Evolutionary conservation across 108 stramenopile species (phyloP), one percentile per base, ranked within the genome.

Genomic region (Fistulifera pelliculosa): DNA sequence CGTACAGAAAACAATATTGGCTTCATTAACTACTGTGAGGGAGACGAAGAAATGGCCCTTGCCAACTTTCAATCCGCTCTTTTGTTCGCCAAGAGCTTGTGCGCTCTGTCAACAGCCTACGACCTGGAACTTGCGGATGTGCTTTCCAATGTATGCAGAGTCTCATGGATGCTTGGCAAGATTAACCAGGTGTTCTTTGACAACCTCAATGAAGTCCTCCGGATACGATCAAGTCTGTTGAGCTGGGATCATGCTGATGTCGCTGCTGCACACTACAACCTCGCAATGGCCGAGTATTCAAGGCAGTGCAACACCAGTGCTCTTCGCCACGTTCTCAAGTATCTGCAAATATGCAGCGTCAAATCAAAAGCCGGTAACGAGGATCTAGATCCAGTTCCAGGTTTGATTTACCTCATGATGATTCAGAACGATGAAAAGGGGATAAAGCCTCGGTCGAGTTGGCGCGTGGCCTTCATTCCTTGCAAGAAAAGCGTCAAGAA

Each of bases 1-100:
- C 57, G 66, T 2, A 57, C 62, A 3, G 60, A 64, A 56, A 76
- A 76, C 58, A 76, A 76, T 49, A 26, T 76, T 52, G 75, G 75
- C 23, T 65, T 65, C 24, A 63, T 76, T 41, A 24, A 31, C 25
- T 76, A 71, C 70, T 39, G 17, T 41, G 54, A 68, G 15, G 57
- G 54, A 14, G 50, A 40, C 12, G 70, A 76, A 49, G 55, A 58
- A 24, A 22, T n/a, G 5, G 61, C 75, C 26, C n/a, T 45, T 4
- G 1, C 28, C 11, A 61, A 66, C 21, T 75, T 76, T 27, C 55
- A 71, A 28, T 58, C 40, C 13, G 61, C 75, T 2, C 27, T 71
- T 23, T 26, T 19, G 12, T 71, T 52, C 35, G 61, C 44, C 11
- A 26, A 28, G 22, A 35, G 52, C 7, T 23, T 65, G 10, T 48